phyloP scores from a whole-genome alignment of 1,139 yeast species.

The Geotrichum aggregatum region DNA sequence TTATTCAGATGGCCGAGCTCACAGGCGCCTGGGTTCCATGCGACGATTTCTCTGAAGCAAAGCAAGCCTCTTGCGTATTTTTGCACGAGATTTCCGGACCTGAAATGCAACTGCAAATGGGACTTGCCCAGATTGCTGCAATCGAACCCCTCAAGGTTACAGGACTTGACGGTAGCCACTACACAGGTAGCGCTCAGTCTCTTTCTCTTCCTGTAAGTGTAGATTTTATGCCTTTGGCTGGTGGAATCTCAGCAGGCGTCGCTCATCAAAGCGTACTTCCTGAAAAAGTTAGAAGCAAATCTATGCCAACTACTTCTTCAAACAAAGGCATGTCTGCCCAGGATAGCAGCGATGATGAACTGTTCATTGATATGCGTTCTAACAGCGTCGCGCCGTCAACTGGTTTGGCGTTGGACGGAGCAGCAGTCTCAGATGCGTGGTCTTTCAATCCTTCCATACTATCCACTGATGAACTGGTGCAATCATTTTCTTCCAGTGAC shows the following conservation, averaged over 20 bases:
- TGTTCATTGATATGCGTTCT: too few relatives aligned
- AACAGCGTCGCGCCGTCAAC: too few relatives aligned
- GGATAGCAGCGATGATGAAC: too few relatives aligned
- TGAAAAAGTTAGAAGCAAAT: conserved; percentile 4
- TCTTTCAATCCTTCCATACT: too few relatives aligned
- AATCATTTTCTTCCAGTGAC: too few relatives aligned
- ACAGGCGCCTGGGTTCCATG: conserved; percentile 29
- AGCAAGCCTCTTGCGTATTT: conserved; percentile 29
- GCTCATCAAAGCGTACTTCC: neutral
- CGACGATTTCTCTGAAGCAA: conserved; percentile 33
- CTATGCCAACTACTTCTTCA: conserved; percentile 1
- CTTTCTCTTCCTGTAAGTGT: neutral
- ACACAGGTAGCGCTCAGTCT: neutral
- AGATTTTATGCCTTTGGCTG: neutral
- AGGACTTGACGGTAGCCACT: neutral
- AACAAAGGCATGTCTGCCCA: too few relatives aligned
- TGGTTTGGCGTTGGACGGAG: too few relatives aligned
- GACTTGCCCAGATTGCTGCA: conserved; percentile 19
- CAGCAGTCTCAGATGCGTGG: too few relatives aligned
- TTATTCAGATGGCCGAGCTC: conserved; percentile 24
- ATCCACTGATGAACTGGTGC: too few relatives aligned
- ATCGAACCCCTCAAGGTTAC: conserved; percentile 5
- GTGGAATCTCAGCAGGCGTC: neutral
- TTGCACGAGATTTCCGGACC: conserved; percentile 32
- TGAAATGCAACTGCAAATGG: conserved; percentile 22